Evolutionary conservation across 805 yeast genomes (phyloP).

Genomic region (Schizosaccharomyces osmophilus): DNA sequence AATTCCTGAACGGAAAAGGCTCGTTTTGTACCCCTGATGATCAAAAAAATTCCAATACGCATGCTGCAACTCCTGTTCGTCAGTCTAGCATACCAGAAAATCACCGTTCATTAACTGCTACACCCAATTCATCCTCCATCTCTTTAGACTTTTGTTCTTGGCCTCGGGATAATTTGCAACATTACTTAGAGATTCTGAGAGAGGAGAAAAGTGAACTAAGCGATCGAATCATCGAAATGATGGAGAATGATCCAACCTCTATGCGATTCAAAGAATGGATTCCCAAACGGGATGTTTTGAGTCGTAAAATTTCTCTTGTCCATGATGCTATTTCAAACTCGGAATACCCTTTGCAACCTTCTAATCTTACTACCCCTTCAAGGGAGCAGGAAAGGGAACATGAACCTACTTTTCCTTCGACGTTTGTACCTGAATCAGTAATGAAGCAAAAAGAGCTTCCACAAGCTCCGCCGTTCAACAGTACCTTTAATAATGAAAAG

Average conservation of each 20-base stretch:
- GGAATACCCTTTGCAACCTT: not conserved
- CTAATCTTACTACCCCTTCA: too few species aligned
- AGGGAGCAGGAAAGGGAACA: too few species aligned
- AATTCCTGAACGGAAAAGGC: too few species aligned
- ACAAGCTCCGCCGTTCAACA: too few species aligned
- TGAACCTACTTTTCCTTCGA: not conserved
- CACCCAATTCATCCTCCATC: not conserved
- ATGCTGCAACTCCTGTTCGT: too few species aligned
- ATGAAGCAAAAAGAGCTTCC: not conserved
- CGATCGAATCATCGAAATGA: not conserved
- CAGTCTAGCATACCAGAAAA: not conserved
- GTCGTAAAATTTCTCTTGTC: not conserved
- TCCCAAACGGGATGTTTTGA: not conserved
- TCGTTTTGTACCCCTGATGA: too few species aligned
- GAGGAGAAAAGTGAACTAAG: not conserved
- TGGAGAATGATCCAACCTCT: not conserved
- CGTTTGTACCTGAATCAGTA: not conserved
- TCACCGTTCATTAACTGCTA: not conserved
- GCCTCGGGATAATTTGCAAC: not conserved
- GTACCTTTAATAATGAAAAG: not conserved
- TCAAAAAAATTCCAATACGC: too few species aligned
- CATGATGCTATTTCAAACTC: not conserved
- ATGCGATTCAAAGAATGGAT: not conserved
- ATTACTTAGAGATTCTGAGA: not conserved
- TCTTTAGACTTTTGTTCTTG: not conserved